Base-by-base conservation (phyloP, 2,329 filamentous ascomycete genomes). In the Cladophialophora yegresii region DNA sequence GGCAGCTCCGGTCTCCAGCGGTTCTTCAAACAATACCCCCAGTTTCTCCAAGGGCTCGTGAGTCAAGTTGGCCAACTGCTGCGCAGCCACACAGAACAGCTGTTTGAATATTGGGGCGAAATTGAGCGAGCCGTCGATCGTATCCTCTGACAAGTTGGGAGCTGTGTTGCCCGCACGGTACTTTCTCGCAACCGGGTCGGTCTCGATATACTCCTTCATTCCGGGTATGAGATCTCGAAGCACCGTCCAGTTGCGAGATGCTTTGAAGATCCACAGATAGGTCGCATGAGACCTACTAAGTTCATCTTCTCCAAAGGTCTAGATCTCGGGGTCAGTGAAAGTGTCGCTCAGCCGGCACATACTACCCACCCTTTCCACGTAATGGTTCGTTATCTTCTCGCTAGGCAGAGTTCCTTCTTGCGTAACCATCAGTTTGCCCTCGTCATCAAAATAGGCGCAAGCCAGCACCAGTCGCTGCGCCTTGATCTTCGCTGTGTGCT, bases 231-330 rank as follows among this genome's bases (percentile, higher is more conserved):
- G 80, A 51, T 86, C 84, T 61, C 82, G 82, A 28, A 96, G 83
- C 47, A 85, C 84, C 7, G 78, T 74, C 92, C 92, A 96, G 75
- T 92, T 89, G 64, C 87, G 84, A 6, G 90, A 91, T 2, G 91
- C 90, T 62, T 90, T 85, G 73, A 90, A 96, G 72, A 95, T 88
- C 92, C 92, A 96, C 56, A 92, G 86, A 76, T 95, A 96, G 1
- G 93, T 86, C 0, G 90, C 86, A 73, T 96, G 91, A 0, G 86
- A 85, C 26, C 87, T 87, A 62, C 87, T 87, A 72, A 96, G 93
- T 13, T 88, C 85, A 65, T 96, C 91, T 65, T 88, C 86, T 59
- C 88, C 85, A 30, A 85, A 87, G 7, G 75, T 79, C 77, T 79
- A 57, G 4, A 8, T 16, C 53, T 28, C 74, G 77, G 67, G 28